Evolutionary conservation across 73 alveolate species (phyloP), one percentile per base, ranked within the genome.

Genomic region (Paramecium biaurelia): DNA sequence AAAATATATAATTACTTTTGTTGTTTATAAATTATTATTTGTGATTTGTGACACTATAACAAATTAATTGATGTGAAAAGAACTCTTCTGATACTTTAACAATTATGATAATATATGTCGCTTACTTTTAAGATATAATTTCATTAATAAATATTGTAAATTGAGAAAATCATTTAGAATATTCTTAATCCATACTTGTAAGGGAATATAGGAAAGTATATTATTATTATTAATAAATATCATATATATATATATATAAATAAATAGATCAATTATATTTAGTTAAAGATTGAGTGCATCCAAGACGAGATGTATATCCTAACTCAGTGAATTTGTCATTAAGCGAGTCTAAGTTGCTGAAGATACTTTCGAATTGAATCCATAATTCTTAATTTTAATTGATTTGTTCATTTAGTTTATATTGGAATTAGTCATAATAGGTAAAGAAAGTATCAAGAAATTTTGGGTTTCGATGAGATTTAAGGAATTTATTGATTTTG

Each of bases 321-420:
- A 63, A 63, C 84, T 63, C 84, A 63, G 49, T 63, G 45, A 63
- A 63, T 32, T 63, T 63, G 41, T 63, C 84, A 63, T 63, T 63
- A 2, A 63, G 45, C 49, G 24, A 63, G 41, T 63, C 84, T n/a
- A 63, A 12, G 84, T 63, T 63, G 49, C 45, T 32, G 45, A 63
- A 63, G 45, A 63, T 63, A 26, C 45, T 30, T 32, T 63, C 41
- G 2, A 30, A 63, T 32, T 63, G 41, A 30, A 63, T 63, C 84
- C 84, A 63, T 32, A 63, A 26, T 32, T 63, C 41, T 32, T 63
- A 63, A 63, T 63, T 63, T 32, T 63, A 15, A 32, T 26, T 63
- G 41, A 63, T 63, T 32, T 63, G 49, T 30, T 63, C 84, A 63
- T 63, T 30, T 26, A 63, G 84, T 63, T 63, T 63, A 26, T 63